Conservation (phyloP, 192 early-diverging fungal species). For the Chytriomyces sp. region DNA sequence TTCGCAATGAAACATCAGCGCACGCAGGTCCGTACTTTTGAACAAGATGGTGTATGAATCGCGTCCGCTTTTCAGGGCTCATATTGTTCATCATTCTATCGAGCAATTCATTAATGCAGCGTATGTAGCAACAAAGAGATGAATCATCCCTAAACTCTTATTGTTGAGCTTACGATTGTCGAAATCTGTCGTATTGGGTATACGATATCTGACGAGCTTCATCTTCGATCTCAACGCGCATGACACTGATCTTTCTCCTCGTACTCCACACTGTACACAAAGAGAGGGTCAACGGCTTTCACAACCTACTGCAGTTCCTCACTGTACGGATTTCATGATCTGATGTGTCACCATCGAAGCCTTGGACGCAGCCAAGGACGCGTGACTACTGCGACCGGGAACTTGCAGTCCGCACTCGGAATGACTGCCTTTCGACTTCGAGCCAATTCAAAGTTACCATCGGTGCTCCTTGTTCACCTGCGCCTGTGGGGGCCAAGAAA, state of each 20-base stretch:
- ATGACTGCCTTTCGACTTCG: too few relatives aligned
- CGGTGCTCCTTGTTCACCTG: too few relatives aligned
- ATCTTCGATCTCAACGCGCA: too few relatives aligned
- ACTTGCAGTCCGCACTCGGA: too few relatives aligned
- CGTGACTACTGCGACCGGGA: too few relatives aligned
- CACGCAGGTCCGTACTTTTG: neutral
- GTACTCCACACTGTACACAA: neutral
- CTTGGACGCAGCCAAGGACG: too few relatives aligned
- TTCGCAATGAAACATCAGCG: conserved; percentile 2
- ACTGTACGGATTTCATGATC: too few relatives aligned
- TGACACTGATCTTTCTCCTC: neutral
- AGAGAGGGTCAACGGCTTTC: neutral
- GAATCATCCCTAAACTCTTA: neutral
- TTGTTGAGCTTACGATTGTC: neutral
- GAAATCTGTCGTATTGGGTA: too few relatives aligned
- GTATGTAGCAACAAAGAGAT: neutral
- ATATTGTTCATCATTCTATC: conserved; percentile 12
- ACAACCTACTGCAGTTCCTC: neutral
- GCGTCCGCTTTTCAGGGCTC: neutral
- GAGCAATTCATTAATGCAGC: neutral
- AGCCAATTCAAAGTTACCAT: too few relatives aligned
- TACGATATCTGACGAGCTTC: too few relatives aligned
- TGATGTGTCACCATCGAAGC: too few relatives aligned
- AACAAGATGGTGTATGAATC: neutral
- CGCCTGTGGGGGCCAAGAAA: too few relatives aligned